Percentiles rank a stretch among this genome's conserved stretches.
Conservation (phyloP, 2,329 filamentous ascomycete genomes). For the Erysiphe pulchra region DNA sequence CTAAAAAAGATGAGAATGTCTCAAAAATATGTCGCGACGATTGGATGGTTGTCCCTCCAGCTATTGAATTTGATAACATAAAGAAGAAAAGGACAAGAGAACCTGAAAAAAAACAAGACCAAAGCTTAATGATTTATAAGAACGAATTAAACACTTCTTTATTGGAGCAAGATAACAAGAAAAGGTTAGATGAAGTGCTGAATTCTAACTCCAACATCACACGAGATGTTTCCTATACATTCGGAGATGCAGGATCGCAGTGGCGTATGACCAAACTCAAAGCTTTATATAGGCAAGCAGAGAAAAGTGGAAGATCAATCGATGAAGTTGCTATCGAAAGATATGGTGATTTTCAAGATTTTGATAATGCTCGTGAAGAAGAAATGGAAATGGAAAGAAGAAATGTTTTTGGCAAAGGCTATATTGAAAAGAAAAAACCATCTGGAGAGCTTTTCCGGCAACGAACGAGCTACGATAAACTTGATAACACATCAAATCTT, state of each 20-base stretch:
- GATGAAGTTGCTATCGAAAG: slow-evolving; percentile 67
- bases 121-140: slow-evolving; percentile 29
- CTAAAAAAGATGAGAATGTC: not conserved
- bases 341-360: slow-evolving; percentile 57
- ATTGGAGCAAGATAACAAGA: slow-evolving; percentile 21
- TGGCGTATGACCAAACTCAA: slow-evolving; percentile 96
- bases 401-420: slow-evolving; percentile 60
- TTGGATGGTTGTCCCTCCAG: slow-evolving; percentile 83
- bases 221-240: slow-evolving; percentile 50
- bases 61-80: slow-evolving; percentile 50
- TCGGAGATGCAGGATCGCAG: slow-evolving; percentile 70
- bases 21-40: slow-evolving; percentile 36
- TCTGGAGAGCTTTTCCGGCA: slow-evolving; percentile 68
- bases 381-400: slow-evolving; percentile 70
- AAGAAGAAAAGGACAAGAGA: slow-evolving; percentile 25
- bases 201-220: not conserved
- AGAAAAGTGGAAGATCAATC: slow-evolving; percentile 43
- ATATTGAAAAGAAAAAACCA: slow-evolving; percentile 64
- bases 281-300: slow-evolving; percentile 54
- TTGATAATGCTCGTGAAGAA: slow-evolving; percentile 84
- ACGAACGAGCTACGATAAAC: slow-evolving; percentile 28
- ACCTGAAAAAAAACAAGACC: slow-evolving; percentile 10
- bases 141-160: slow-evolving; percentile 60
- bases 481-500: slow-evolving; percentile 20
- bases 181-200: slow-evolving; percentile 22